Evolutionary conservation across 1,139 yeast genomes (phyloP).

Genomic region (Kodamaea fungicola): DNA sequence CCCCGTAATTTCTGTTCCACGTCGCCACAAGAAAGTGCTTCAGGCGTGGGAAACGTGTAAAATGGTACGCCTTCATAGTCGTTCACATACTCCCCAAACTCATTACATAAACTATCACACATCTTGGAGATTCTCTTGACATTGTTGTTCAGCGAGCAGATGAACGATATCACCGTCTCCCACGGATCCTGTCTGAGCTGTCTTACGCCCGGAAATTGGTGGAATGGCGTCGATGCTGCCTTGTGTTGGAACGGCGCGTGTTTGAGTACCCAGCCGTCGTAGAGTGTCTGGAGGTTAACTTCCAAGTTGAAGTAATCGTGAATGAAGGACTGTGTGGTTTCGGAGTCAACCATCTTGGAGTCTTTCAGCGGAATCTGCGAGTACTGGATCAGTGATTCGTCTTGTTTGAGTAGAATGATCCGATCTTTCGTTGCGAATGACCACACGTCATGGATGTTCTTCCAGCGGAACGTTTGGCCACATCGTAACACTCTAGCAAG

Average conservation of each 20-base stretch:
- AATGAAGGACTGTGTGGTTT: slow-evolving; percentile 40
- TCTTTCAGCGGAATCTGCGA: slow-evolving; percentile 22
- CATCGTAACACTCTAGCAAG: slow-evolving; percentile 75
- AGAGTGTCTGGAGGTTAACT: slow-evolving; percentile 51
- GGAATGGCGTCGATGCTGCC: slow-evolving; percentile 30
- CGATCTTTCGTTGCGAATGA: slow-evolving; percentile 50
- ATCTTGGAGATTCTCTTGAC: slow-evolving; percentile 89
- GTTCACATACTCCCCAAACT: slow-evolving; percentile 66
- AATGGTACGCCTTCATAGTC: slow-evolving; percentile 55
- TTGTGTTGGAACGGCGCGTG: slow-evolving; percentile 44
- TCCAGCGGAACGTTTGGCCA: slow-evolving; percentile 85
- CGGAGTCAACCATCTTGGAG: not conserved
- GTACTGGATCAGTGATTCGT: slow-evolving; percentile 27
- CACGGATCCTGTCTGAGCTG: slow-evolving; percentile 92
- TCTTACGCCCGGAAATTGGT: slow-evolving; percentile 65
- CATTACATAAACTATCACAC: slow-evolving; percentile 76
- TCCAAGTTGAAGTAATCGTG: slow-evolving; percentile 69
- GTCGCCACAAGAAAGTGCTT: slow-evolving; percentile 32
- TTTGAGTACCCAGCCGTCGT: slow-evolving; percentile 55
- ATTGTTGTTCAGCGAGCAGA: slow-evolving; percentile 94
- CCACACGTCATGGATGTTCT: slow-evolving; percentile 56
- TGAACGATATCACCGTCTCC: slow-evolving; percentile 88
- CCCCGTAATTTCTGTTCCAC: slow-evolving; percentile 47
- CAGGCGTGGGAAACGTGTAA: slow-evolving; percentile 74
- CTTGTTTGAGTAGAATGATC: slow-evolving; percentile 53